A percentile compares a stretch with the other conserved stretches of the same genome.
phyloP scores from a whole-genome alignment of 75 land plant genomes.

The Selaginella moellendorffii region DNA sequence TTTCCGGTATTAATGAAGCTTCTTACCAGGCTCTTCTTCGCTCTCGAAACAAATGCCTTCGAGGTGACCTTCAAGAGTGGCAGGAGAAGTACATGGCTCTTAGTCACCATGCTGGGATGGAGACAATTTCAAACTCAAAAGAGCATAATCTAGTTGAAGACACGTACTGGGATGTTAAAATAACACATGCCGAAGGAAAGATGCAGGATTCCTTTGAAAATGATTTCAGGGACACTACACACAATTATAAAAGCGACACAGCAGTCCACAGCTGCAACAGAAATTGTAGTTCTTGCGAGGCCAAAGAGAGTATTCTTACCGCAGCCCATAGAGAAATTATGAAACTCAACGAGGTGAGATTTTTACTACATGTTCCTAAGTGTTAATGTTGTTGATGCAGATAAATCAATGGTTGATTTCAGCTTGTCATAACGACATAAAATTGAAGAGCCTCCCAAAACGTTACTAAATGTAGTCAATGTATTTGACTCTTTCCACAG shows the following conservation, averaged over 20 bases:
- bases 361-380: background rate
- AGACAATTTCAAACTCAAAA: conserved; percentile 2
- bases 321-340: conserved; percentile 18
- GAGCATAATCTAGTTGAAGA: conserved; percentile 10
- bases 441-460: too few species aligned
- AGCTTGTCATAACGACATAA: too few species aligned
- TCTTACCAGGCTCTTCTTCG: conserved; percentile 18
- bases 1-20: background rate
- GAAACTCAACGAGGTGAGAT: conserved; percentile 18
- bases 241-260: background rate
- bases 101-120: conserved; percentile 16
- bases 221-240: background rate
- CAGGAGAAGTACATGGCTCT: conserved; percentile 19
- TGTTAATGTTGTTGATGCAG: conserved; percentile 12
- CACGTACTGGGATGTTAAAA: background rate
- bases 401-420: too few species aligned
- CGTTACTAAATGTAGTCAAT: too few species aligned
- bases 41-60: conserved; percentile 17
- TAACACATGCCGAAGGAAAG: background rate
- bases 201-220: background rate
- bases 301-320: conserved; percentile 15
- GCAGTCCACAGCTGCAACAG: background rate
- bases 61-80: conserved; percentile 23
- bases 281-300: background rate
- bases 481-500: too few species aligned